Evolutionary conservation across 768 basidiomycete species (phyloP).

Genomic region (Boletus reticuloceps): DNA sequence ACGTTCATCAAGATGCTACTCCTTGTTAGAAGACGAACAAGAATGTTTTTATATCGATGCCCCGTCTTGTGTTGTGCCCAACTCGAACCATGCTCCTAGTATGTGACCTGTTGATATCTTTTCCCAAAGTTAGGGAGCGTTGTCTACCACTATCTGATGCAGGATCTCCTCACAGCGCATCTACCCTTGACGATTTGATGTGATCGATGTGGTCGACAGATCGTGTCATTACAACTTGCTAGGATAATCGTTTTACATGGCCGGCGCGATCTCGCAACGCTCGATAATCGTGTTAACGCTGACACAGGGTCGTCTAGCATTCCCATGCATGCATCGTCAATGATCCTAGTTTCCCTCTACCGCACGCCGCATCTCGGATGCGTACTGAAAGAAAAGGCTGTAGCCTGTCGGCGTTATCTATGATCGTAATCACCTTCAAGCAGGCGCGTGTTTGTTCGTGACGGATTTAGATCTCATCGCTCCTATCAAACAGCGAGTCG

Average conservation of each 20-base stretch:
- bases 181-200: background rate
- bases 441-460: no score
- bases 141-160: constrained; percentile 4
- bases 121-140: background rate
- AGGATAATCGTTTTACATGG: background rate
- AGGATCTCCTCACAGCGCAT: constrained; percentile 2
- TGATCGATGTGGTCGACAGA: constrained; percentile 3
- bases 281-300: background rate
- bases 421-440: background rate
- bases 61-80: background rate
- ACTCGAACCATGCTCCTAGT: background rate
- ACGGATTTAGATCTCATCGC: no score
- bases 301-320: background rate
- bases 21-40: background rate
- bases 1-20: background rate
- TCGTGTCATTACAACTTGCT: background rate
- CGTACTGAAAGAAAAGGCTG: background rate
- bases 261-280: background rate
- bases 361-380: no score
- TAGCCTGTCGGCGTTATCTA: background rate
- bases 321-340: background rate
- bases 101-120: constrained; percentile 2
- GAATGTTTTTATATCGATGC: background rate
- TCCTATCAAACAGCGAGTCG: no score
- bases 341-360: background rate